Conservation (phyloP, 768 basidiomycete genomes). For the Megacollybia marginata region DNA sequence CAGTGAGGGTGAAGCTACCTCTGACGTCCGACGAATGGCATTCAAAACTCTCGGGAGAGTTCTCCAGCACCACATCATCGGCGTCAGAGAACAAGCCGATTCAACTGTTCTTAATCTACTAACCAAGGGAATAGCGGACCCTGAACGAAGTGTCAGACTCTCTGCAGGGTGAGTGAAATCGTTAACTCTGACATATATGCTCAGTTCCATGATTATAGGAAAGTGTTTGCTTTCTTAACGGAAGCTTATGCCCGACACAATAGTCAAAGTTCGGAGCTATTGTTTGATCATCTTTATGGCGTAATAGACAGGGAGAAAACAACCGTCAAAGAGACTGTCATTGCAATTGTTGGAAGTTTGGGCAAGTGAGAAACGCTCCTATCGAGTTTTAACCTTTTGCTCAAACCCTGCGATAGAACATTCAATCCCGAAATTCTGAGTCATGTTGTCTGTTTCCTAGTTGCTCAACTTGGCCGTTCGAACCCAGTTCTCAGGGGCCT, state of each 20-base stretch:
- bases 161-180: constrained; percentile 54
- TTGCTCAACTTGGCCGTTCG: constrained; percentile 57
- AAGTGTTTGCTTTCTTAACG: constrained; percentile 40
- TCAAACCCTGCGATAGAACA: constrained; percentile 25
- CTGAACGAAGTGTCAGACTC: constrained; percentile 53
- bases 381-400: background rate
- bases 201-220: constrained; percentile 21
- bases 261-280: constrained; percentile 24
- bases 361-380: constrained; percentile 30
- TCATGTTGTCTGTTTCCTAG: constrained; percentile 51
- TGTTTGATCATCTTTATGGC: constrained; percentile 40
- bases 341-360: constrained; percentile 54
- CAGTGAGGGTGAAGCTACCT: constrained; percentile 35
- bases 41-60: constrained; percentile 33
- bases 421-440: constrained; percentile 46
- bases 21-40: constrained; percentile 35
- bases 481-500: constrained; percentile 67
- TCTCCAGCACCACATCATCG: constrained; percentile 34
- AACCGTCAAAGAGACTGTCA: constrained; percentile 52
- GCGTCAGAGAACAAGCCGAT: constrained; percentile 1
- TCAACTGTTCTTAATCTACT: constrained; percentile 18
- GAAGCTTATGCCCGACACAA: constrained; percentile 30
- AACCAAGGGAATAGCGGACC: constrained; percentile 42
- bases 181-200: background rate
- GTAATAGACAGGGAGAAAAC: constrained; percentile 39